A percentile compares a stretch with the other conserved stretches of the same genome.
Conservation (phyloP, 2,329 filamentous ascomycete species). For the Penicillium concentricum region DNA sequence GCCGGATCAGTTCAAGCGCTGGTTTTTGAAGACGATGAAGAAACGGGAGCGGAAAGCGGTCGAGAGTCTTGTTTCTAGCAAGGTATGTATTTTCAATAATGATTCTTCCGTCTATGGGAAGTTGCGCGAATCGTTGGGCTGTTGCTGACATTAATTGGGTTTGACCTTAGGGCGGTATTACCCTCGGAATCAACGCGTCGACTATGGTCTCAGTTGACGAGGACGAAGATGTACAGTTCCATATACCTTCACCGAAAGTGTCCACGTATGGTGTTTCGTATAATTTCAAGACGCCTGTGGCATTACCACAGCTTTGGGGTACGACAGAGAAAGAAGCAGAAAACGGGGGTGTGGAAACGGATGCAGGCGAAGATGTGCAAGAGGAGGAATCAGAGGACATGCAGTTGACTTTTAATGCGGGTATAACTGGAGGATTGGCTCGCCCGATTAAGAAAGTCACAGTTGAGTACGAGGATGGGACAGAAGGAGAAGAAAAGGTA, state of each 20-base stretch:
- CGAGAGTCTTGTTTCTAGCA: slow-evolving; percentile 37
- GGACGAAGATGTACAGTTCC: slow-evolving; percentile 29
- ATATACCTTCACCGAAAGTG: slow-evolving; percentile 27
- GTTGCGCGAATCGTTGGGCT: background rate
- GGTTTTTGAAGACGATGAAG: slow-evolving; percentile 44
- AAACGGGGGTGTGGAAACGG: slow-evolving; percentile 16
- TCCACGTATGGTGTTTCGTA: slow-evolving; percentile 33
- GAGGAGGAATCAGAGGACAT: slow-evolving; percentile 13
- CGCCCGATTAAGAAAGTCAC: slow-evolving; percentile 21
- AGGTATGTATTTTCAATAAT: slow-evolving; percentile 28
- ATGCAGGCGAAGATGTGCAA: slow-evolving; percentile 9
- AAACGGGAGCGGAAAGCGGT: slow-evolving; percentile 38
- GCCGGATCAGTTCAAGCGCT: slow-evolving; percentile 40
- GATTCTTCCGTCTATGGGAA: background rate
- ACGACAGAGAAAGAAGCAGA: slow-evolving; percentile 20
- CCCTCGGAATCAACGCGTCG: slow-evolving; percentile 37
- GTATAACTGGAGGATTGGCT: slow-evolving; percentile 32
- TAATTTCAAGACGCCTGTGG: slow-evolving; percentile 37
- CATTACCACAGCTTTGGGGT: slow-evolving; percentile 23
- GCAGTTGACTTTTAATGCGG: slow-evolving; percentile 34
- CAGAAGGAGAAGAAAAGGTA: slow-evolving; percentile 29
- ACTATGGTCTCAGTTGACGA: slow-evolving; percentile 33
- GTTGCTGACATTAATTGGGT: slow-evolving; percentile 8
- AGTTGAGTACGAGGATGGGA: slow-evolving; percentile 29
- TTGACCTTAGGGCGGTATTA: slow-evolving; percentile 29